Base-by-base conservation (phyloP, 2,329 filamentous ascomycete genomes). In the Sporothrix dimorphospora region DNA sequence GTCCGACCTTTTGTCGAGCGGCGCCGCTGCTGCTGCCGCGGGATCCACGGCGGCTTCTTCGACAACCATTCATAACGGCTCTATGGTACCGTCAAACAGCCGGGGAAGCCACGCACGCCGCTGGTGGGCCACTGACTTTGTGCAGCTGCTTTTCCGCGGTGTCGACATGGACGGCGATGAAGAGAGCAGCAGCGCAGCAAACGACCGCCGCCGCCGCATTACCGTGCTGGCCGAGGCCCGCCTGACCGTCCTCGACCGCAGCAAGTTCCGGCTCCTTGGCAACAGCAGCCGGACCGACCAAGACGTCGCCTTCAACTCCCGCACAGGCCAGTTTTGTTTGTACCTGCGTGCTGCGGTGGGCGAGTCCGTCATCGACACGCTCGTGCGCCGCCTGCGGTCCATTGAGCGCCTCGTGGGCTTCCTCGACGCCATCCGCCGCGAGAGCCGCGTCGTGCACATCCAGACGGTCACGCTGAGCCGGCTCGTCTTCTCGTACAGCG, bases 351-450 rank as follows among this genome's bases (percentile, higher is more conserved):
- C 88, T 0, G 81, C 83, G 1, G 86, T 91, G 61, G 90, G 90
- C 24, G 82, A 84, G 59, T 83, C 89, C 0, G 84, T 91, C 16
- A 80, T 93, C 4, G 83, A 86, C 4, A 81, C 84, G n/a, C 83
- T 94, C 24, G 83, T 85, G 74, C 83, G 85, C 68, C 86, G 90
- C 38, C 83, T 94, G 61, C 86, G 88, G 75, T 87, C 89, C 14
- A 87, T 96, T 72, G 89, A 92, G 77, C 88, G 91, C 24, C 85
- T 96, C 38, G 89, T 93, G 51, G 86, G 87, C 57, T 93, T 92
- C 77, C 84, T 94, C 34, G 86, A 89, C 59, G 89, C 90, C 1
- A 87, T 94, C 74, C 83, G 88, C 71, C 82, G 84, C 74, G 84
- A 87, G 75, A 82, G 83, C 63, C 84, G 84, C 19, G 84, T 86